A percentile compares a stretch with the other conserved stretches of the same genome.
Evolutionary conservation across 2,329 filamentous ascomycete genomes (phyloP).

Genomic region (Rutstroemia sp.): DNA sequence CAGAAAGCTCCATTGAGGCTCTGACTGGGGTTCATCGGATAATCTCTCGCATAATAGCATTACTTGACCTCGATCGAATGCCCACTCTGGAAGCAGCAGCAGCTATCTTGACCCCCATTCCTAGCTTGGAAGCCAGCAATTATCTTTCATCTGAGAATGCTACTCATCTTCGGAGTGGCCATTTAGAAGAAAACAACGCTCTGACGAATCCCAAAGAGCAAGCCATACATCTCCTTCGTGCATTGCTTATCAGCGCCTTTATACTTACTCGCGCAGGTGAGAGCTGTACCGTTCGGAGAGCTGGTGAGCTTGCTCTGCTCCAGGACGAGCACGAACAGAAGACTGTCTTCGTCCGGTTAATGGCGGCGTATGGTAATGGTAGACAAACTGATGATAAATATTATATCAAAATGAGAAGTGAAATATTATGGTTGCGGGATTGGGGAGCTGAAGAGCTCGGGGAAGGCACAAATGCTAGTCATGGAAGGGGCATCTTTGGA

Average conservation of each 20-base stretch:
- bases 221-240: slow-evolving; percentile 53
- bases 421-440: slow-evolving; percentile 65
- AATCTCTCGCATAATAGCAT: slow-evolving; percentile 48
- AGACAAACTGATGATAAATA: slow-evolving; percentile 54
- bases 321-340: slow-evolving; percentile 59
- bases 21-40: slow-evolving; percentile 55
- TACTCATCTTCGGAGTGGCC: slow-evolving; percentile 40
- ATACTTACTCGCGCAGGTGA: slow-evolving; percentile 45
- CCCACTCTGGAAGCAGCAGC: slow-evolving; percentile 43
- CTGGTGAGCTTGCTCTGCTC: slow-evolving; percentile 57
- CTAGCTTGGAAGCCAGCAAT: slow-evolving; percentile 25
- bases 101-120: slow-evolving; percentile 38
- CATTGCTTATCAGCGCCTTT: slow-evolving; percentile 54
- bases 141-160: slow-evolving; percentile 36
- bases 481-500: slow-evolving; percentile 46
- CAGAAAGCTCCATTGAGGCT: slow-evolving; percentile 50
- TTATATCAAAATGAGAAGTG: slow-evolving; percentile 54
- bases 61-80: slow-evolving; percentile 53
- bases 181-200: slow-evolving; percentile 53
- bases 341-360: slow-evolving; percentile 43
- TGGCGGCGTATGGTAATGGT: slow-evolving; percentile 33
- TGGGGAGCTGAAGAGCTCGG: slow-evolving; percentile 52
- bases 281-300: slow-evolving; percentile 42
- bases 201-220: slow-evolving; percentile 54
- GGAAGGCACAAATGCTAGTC: slow-evolving; percentile 27